Evolutionary conservation across 495 filamentous ascomycete species (phyloP).

Genomic region (Geopyxis carbonaria): DNA sequence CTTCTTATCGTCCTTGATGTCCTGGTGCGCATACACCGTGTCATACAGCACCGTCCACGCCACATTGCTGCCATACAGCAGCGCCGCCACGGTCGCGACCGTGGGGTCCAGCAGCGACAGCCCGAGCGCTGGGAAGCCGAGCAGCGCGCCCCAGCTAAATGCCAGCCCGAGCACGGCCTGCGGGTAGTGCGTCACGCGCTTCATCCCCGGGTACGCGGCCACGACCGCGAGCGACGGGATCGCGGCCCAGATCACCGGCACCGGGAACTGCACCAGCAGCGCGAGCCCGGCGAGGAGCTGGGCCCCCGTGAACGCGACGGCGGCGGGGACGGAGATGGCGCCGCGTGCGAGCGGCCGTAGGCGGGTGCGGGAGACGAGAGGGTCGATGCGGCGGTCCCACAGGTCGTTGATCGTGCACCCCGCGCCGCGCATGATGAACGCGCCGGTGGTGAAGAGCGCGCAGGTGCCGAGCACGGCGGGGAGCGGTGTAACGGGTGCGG

Average conservation of each 20-base stretch:
- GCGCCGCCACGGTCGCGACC: slow-evolving; percentile 48
- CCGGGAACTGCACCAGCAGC: slow-evolving; percentile 72
- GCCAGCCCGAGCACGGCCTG: slow-evolving; percentile 82
- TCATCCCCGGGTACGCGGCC: slow-evolving; percentile 72
- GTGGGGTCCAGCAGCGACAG: slow-evolving; percentile 57
- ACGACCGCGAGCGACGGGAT: slow-evolving; percentile 74
- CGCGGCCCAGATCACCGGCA: slow-evolving; percentile 69
- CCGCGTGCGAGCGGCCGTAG: slow-evolving; percentile 77
- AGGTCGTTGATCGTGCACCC: slow-evolving; percentile 96
- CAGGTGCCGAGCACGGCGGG: slow-evolving; percentile 43
- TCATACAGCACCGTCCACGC: slow-evolving; percentile 94
- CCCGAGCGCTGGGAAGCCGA: slow-evolving; percentile 89
- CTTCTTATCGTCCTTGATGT: slow-evolving; percentile 82
- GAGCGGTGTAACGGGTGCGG: slow-evolving; percentile 40
- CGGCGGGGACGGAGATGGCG: slow-evolving; percentile 58
- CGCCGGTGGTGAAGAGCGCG: slow-evolving; percentile 69
- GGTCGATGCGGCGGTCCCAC: slow-evolving; percentile 88
- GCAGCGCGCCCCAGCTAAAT: slow-evolving; percentile 92
- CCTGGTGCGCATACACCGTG: slow-evolving; percentile 99
- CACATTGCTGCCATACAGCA: slow-evolving; percentile 70
- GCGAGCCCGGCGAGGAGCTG: slow-evolving; percentile 69
- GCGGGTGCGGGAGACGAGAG: slow-evolving; percentile 70
- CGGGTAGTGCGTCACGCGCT: slow-evolving; percentile 86
- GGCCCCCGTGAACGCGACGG: slow-evolving; percentile 61
- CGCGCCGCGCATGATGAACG: slow-evolving; percentile 91